Evolutionary conservation across 768 basidiomycete genomes (phyloP), one percentile per base, ranked within the genome.

Genomic region (Leucocoprinus sp.): DNA sequence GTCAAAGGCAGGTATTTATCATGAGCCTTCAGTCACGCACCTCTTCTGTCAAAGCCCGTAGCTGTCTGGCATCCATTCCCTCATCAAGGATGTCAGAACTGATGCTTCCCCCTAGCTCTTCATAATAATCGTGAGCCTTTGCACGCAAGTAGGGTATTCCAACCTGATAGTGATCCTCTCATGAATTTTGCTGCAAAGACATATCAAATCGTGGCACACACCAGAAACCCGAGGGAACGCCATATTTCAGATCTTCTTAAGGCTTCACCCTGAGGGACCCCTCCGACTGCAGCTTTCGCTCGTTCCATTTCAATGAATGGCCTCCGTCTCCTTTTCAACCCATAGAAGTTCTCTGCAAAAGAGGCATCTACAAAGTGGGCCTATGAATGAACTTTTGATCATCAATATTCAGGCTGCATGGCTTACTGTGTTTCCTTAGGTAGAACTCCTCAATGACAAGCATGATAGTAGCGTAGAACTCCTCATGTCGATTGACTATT

Each of bases 331-430:
- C 93, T 68, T 59, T 92, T 92, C 37, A 99, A 64, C 0, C 90
- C 90, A 63, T 98, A 98, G 60, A 99, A 98, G 56, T 95, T 87
- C 63, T 98, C 95, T 4, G 95, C 74, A 57, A 98, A 93, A 1
- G 91, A 92, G 17, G 93, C 89, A 63, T 84, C 95, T 96, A 55
- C 1, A 24, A 8, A 4, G 9, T 21, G 12, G 8, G 21, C 29
- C 14, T 47, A 43, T 38, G 35, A 44, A 42, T 49, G 36, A 49
- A 28, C 33, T 41, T 27, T 17, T 11, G 22, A 18, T 15, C n/a
- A 5, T 8, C 4, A 28, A n/a, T 15, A n/a, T 7, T 19, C 4
- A 34, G 17, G 24, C 9, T 9, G 36, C n/a, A 34, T 14, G 21
- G 61, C 83, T 49, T 51, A 93, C 93, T 80, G 56, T 93, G 80